These are phyloP conservation scores for Xylaria sp. DNA, from an alignment of 2,329 filamentous ascomycete species.

Conservation along the genomic window DNA sequence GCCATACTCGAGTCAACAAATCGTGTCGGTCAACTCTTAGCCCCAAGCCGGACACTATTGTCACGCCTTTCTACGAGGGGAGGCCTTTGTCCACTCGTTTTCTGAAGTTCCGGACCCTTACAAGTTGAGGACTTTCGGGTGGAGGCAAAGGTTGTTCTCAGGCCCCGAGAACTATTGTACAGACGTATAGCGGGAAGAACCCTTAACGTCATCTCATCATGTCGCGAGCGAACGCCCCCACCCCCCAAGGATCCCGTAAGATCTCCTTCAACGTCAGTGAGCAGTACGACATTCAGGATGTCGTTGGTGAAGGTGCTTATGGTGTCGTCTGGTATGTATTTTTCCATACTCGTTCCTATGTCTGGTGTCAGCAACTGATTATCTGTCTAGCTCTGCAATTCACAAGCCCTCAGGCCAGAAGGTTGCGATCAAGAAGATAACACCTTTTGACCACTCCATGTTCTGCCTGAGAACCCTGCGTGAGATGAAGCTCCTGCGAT, in stretches of 20 bases:
- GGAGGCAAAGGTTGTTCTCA: constrained; percentile 7
- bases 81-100: background rate
- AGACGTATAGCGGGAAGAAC: constrained; percentile 3
- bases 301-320: constrained; percentile 96
- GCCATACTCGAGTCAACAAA: background rate
- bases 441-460: constrained; percentile 98
- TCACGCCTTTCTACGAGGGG: background rate
- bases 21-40: background rate
- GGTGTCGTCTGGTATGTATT: constrained; percentile 87
- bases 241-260: constrained; percentile 68
- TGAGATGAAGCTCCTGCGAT: constrained; percentile 97
- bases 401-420: constrained; percentile 98
- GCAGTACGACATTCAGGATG: constrained; percentile 99
- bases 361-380: constrained; percentile 1
- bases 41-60: constrained; percentile 1
- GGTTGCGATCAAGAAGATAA: constrained; percentile 99
- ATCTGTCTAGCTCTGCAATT: constrained; percentile 69
- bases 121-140: constrained; percentile 3
- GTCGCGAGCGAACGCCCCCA: constrained; percentile 54
- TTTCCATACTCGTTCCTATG: background rate
- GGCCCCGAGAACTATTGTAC: background rate
- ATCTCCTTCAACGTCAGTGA: constrained; percentile 99
- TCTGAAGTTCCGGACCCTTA: background rate
- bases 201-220: constrained; percentile 33
- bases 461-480: constrained; percentile 93